Evolutionary conservation across 495 filamentous ascomycete genomes (phyloP).

Genomic region (Thermochaetoides thermophila): DNA sequence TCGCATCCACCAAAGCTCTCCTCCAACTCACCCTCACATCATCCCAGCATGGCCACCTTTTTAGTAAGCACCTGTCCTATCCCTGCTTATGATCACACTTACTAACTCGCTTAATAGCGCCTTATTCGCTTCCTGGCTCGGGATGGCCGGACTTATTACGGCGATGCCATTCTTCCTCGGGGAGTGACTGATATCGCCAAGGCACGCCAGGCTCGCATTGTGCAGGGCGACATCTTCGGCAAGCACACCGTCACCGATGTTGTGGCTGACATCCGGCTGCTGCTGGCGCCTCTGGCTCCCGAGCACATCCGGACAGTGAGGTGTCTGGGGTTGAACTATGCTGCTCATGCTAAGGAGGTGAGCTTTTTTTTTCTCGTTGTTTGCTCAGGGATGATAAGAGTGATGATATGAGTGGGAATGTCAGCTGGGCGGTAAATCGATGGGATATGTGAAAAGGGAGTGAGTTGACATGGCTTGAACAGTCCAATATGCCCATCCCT

Average conservation of each 20-base stretch:
- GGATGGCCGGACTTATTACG: slow-evolving; percentile 65
- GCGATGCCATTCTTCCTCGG: slow-evolving; percentile 61
- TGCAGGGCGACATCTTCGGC: slow-evolving; percentile 61
- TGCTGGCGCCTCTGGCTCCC: slow-evolving; percentile 54
- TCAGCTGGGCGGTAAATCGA: too few relatives aligned
- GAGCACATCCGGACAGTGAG: slow-evolving; percentile 60
- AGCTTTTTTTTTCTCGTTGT: too few relatives aligned
- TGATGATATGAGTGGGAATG: too few relatives aligned
- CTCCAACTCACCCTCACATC: too few relatives aligned
- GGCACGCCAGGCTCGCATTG: slow-evolving; percentile 49
- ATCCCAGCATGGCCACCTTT: neutral
- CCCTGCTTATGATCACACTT: too few relatives aligned
- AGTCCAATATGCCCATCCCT: slow-evolving; percentile 58
- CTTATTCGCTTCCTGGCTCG: slow-evolving; percentile 67
- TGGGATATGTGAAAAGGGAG: neutral
- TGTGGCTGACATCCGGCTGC: slow-evolving; percentile 45
- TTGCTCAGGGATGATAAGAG: too few relatives aligned
- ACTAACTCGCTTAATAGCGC: too few relatives aligned
- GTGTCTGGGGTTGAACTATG: slow-evolving; percentile 73
- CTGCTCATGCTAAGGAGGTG: slow-evolving; percentile 64
- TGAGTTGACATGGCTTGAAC: slow-evolving; percentile 1
- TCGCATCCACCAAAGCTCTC: too few relatives aligned
- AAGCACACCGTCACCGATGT: slow-evolving; percentile 56
- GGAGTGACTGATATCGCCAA: slow-evolving; percentile 53
- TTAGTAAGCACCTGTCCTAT: too few relatives aligned